A percentile compares a stretch with the other conserved stretches of the same genome.
phyloP scores from a whole-genome alignment of 225 moss, liverwort and hornwort species.

The Thuidium tamariscinum region DNA sequence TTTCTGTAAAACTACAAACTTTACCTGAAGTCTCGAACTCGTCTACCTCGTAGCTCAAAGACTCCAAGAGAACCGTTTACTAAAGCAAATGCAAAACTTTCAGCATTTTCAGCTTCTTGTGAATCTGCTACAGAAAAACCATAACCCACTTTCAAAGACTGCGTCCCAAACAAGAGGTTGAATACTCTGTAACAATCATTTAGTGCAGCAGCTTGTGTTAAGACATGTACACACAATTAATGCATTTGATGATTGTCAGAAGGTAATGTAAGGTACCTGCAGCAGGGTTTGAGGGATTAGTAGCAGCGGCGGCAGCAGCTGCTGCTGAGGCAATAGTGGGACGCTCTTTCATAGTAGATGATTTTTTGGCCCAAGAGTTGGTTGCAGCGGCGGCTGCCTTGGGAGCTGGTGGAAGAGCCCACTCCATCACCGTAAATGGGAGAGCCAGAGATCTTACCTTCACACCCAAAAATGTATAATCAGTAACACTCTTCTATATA shows the following conservation, averaged over 20 bases:
- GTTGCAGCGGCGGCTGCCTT: conserved; percentile 50
- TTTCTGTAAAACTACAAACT: neutral
- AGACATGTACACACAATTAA: neutral
- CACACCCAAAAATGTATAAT: conserved; percentile 21
- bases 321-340: conserved; percentile 83
- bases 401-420: conserved; percentile 92
- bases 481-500: neutral
- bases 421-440: conserved; percentile 98
- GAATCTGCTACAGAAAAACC: conserved; percentile 19
- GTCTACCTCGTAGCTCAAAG: conserved; percentile 81
- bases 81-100: conserved; percentile 97
- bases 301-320: conserved; percentile 60
- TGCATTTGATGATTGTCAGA: neutral
- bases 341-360: conserved; percentile 38
- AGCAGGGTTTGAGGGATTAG: conserved; percentile 5
- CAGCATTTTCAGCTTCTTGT: conserved; percentile 70
- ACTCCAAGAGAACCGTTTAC: conserved; percentile 98
- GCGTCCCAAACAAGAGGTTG: neutral
- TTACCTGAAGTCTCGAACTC: conserved; percentile 96
- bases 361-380: conserved; percentile 43
- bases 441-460: conserved; percentile 92
- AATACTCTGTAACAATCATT: neutral
- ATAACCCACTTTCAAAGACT: neutral
- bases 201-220: neutral
- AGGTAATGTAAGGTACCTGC: conserved; percentile 7